Evolutionary conservation across 192 early-diverging fungal species (phyloP).

Genomic region (Umbelopsis sp.): DNA sequence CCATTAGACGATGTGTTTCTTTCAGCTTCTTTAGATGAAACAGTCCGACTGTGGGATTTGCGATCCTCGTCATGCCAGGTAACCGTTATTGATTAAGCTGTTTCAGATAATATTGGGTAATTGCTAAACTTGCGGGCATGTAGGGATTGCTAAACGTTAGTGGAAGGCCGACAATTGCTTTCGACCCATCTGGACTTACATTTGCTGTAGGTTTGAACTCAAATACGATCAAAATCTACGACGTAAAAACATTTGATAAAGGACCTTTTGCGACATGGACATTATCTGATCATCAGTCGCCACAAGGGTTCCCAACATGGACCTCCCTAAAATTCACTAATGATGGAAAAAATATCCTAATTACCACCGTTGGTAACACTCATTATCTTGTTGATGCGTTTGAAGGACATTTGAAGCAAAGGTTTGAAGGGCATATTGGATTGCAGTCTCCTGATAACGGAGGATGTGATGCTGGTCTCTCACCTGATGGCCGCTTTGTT

Average conservation of each 20-base stretch:
- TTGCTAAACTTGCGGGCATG: conserved; percentile 11
- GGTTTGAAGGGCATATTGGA: conserved; percentile 47
- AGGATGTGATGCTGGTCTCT: conserved; percentile 52
- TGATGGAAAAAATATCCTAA: conserved; percentile 72
- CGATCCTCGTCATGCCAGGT: conserved; percentile 60
- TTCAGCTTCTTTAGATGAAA: conserved; percentile 79
- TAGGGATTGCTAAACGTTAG: conserved; percentile 43
- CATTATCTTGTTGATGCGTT: conserved; percentile 74
- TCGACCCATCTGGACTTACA: conserved; percentile 79
- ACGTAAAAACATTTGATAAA: conserved; percentile 62
- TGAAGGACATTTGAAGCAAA: conserved; percentile 44
- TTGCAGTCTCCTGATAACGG: conserved; percentile 19
- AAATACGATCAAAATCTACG: conserved; percentile 66
- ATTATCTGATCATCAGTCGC: conserved; percentile 28
- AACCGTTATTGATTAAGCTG: conserved; percentile 11
- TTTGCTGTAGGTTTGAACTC: conserved; percentile 68
- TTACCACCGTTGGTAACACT: conserved; percentile 60
- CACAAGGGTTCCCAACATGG: conserved; percentile 39
- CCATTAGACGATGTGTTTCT: conserved; percentile 80
- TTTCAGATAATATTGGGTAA: background rate
- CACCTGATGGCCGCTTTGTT: conserved; percentile 77
- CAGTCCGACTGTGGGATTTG: conserved; percentile 88
- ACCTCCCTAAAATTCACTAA: conserved; percentile 72
- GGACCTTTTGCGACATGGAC: conserved; percentile 52
- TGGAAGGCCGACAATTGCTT: conserved; percentile 61